Percentiles rank a stretch among this genome's conserved stretches.
These are phyloP conservation scores for Penicillium palitans DNA, from an alignment of 2,329 filamentous ascomycete species.

Conservation along the genomic window DNA sequence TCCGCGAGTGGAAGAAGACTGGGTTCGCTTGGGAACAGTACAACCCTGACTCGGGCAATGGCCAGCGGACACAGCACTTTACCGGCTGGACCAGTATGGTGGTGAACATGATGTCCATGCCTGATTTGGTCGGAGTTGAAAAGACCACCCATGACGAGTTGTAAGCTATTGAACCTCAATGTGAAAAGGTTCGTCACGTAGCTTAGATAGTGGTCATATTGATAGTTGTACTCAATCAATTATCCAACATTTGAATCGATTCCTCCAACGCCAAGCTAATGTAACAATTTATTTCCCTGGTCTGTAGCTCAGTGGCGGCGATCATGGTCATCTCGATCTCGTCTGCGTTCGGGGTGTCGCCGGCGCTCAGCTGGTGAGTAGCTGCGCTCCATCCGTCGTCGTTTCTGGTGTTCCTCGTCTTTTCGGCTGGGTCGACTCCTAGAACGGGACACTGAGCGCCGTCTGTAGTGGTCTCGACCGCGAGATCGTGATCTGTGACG, in stretches of 20 bases:
- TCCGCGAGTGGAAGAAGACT: constrained; percentile 81
- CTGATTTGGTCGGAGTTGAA: constrained; percentile 56
- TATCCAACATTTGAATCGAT: constrained; percentile 4
- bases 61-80: constrained; percentile 97
- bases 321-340: constrained; percentile 30
- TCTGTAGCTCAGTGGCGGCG: constrained; percentile 26
- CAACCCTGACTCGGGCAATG: constrained; percentile 84
- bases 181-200: constrained; percentile 16
- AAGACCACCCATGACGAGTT: constrained; percentile 51
- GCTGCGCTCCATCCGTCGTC: constrained; percentile 27
- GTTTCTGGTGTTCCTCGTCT: constrained; percentile 27
- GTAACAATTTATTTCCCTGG: neutral
- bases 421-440: constrained; percentile 31
- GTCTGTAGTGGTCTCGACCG: constrained; percentile 29
- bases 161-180: constrained; percentile 31
- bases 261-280: constrained; percentile 13
- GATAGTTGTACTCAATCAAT: constrained; percentile 5
- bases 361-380: constrained; percentile 26
- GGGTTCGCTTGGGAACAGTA: constrained; percentile 99
- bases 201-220: constrained; percentile 15
- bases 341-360: constrained; percentile 28
- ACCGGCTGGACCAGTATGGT: constrained; percentile 99
- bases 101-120: constrained; percentile 96
- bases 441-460: constrained; percentile 31
- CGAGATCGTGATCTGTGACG: constrained; percentile 34